Percentiles rank a stretch among this genome's conserved stretches.
phyloP scores from a whole-genome alignment of 192 early-diverging fungal species.

The Pecoramyces ruminantium region DNA sequence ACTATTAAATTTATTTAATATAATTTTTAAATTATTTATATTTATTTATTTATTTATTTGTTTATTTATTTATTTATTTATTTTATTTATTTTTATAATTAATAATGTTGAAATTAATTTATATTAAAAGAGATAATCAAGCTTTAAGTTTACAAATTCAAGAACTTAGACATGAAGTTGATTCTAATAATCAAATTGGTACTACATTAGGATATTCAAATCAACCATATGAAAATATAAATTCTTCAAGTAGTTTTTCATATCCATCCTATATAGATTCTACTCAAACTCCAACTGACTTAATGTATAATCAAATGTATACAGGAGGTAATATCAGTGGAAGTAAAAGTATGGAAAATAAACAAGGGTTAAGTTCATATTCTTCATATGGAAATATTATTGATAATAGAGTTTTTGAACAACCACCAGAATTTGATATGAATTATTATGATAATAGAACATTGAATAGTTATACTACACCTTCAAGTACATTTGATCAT shows the following conservation, averaged over 20 bases:
- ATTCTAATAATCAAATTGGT: not conserved
- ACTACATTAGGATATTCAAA: not conserved
- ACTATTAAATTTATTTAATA: no score
- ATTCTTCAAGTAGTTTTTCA: not conserved
- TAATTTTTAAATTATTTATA: no score
- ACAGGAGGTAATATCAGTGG: not conserved
- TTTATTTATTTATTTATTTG: no score
- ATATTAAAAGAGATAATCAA: not conserved
- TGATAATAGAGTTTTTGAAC: not conserved
- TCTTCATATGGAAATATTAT: not conserved
- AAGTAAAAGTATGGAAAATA: not conserved
- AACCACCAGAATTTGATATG: not conserved
- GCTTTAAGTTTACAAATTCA: not conserved
- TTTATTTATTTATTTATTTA: no score
- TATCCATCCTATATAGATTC: not conserved
- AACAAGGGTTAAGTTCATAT: no score
- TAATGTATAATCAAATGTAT: not conserved
- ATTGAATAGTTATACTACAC: not conserved
- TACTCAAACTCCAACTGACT: not conserved
- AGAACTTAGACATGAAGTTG: not conserved
- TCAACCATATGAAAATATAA: not conserved
- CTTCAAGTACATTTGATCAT: not conserved
- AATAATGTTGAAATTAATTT: no score
- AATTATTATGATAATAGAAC: not conserved
- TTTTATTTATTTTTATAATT: no score